These are phyloP conservation scores for Thelonectria rubi DNA, from an alignment of 2,329 filamentous ascomycete genomes.

Conservation along the genomic window DNA sequence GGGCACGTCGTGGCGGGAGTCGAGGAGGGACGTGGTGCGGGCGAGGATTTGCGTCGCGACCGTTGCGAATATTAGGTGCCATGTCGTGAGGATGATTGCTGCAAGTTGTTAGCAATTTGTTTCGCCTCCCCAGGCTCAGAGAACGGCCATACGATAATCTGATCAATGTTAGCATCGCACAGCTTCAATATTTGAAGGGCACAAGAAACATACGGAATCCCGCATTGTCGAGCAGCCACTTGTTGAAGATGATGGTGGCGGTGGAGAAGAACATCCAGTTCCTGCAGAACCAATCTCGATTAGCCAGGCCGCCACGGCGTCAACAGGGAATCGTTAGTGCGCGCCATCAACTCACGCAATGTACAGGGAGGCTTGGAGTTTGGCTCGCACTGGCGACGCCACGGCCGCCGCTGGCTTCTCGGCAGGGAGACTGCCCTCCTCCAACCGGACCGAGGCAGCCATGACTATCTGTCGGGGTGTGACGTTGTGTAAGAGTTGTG, in stretches of 20 bases:
- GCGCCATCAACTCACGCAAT: slow-evolving; percentile 14
- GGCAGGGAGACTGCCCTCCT: slow-evolving; percentile 1
- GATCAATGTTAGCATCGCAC: slow-evolving; percentile 16
- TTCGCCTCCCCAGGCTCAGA: no score
- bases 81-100: slow-evolving; percentile 26
- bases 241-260: slow-evolving; percentile 89
- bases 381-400: slow-evolving; percentile 2
- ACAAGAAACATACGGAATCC: slow-evolving; percentile 71
- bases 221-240: slow-evolving; percentile 81
- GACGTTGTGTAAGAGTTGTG: no score
- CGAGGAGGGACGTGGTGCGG: slow-evolving; percentile 26
- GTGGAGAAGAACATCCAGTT: slow-evolving; percentile 89
- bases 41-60: slow-evolving; percentile 31
- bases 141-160: slow-evolving; percentile 46
- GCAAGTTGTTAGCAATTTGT: neutral
- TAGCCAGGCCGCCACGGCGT: neutral
- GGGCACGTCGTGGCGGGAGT: slow-evolving; percentile 25
- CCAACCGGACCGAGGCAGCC: neutral
- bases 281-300: slow-evolving; percentile 42
- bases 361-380: slow-evolving; percentile 15
- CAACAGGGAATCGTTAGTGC: neutral
- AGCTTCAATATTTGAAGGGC: neutral
- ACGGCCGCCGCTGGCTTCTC: neutral
- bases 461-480: neutral
- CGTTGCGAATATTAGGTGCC: slow-evolving; percentile 31